Conservation (phyloP, 768 basidiomycete genomes). For the Heimioporus sp. region DNA sequence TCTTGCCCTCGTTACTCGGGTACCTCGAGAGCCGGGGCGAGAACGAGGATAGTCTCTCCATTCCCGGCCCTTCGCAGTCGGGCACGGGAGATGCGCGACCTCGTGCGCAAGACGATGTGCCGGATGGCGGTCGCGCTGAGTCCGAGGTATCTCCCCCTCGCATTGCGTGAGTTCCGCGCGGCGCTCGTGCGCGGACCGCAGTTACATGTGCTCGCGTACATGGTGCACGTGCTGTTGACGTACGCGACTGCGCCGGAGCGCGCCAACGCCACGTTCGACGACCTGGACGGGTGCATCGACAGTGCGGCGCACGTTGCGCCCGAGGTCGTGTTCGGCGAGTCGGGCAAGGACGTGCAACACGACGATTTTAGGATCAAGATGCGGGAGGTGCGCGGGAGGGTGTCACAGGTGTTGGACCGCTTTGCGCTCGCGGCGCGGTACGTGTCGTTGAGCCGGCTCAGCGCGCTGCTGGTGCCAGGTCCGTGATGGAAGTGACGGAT, state of each 20-base stretch:
- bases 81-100: constrained; percentile 89
- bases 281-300: constrained; percentile 73
- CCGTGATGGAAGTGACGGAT: constrained; percentile 85
- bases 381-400: constrained; percentile 87
- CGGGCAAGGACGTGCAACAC: constrained; percentile 81
- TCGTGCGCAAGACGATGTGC: constrained; percentile 78
- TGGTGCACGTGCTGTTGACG: constrained; percentile 77
- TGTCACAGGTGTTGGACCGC: constrained; percentile 82
- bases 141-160: constrained; percentile 65
- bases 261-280: constrained; percentile 50
- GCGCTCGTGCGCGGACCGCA: constrained; percentile 91
- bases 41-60: constrained; percentile 79
- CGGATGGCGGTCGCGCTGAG: constrained; percentile 76
- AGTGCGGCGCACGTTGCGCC: constrained; percentile 79
- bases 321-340: constrained; percentile 95
- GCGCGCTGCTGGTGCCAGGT: constrained; percentile 75
- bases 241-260: constrained; percentile 65
- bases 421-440: constrained; percentile 78
- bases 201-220: constrained; percentile 86
- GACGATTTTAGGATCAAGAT: constrained; percentile 95
- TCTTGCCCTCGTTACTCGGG: constrained; percentile 76
- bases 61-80: constrained; percentile 89
- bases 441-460: constrained; percentile 76
- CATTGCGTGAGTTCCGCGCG: too few species aligned
- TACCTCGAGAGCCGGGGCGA: constrained; percentile 85